Base-by-base conservation (phyloP, 495 filamentous ascomycete genomes). In the Tuber magnatum region DNA sequence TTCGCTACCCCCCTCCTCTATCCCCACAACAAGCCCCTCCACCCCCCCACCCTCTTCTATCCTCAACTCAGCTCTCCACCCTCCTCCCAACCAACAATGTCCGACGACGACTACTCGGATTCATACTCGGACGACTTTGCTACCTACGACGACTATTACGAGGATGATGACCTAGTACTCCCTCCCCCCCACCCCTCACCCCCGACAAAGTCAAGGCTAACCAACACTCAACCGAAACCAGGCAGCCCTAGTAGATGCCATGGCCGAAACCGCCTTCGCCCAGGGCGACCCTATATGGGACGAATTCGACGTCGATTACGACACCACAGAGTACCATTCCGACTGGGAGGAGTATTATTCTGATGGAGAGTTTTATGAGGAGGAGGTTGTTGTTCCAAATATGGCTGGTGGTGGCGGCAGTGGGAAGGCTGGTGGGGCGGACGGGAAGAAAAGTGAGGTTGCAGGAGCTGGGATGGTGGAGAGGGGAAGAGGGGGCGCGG, bases 261-360 rank as follows among this genome's bases (percentile, higher is more conserved):
- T 80, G 73, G 79, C 78, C 70, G 74, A 80, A 69, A 80, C 79
- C 20, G 79, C 79, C 42, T 80, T 77, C 35, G 79, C 78, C n/a
- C 79, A 80, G 68, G 78, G 74, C 24, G 78, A 80, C 18, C 78
- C 79, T 20, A 69, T 79, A 51, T 79, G 77, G 77, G 69, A 80
- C 18, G 78, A 80, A 16, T 77, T 80, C 28, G 79, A 80, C 20
- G 78, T 75, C 12, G 77, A 79, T 56, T 80, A 81, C 51, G 79
- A 80, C 22, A 74, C 74, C 18, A 71, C 69, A 20, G 79, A 80
- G 22, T 81, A 77, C 61, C 78, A 80, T 68, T 77, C 72, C 24
- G 79, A 80, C 56, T 80, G 78, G 79, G 76, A 74, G 10, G 74
- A 80, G 48, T 77, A 80, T 70, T 80, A 74, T 68, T 78, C 76